phyloP scores from a whole-genome alignment of 1,284 basidiomycete genomes.

The Fomitopsis schrenkii region DNA sequence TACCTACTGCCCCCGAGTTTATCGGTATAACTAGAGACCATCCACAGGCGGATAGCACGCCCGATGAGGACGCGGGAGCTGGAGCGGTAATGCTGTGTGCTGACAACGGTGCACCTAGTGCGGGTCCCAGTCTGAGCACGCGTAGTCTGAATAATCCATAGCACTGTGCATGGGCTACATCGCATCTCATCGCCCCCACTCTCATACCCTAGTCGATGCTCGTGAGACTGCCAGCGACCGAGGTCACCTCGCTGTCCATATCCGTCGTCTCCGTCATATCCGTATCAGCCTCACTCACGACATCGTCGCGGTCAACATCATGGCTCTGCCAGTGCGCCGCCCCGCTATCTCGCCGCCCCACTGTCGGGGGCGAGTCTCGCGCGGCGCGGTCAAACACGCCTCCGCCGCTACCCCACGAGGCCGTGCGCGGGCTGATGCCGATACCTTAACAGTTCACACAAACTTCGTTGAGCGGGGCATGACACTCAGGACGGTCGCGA shows the following conservation, averaged over 20 bases:
- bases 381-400: conserved; percentile 9
- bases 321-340: conserved; percentile 20
- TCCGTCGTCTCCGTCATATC: conserved; percentile 28
- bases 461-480: conserved; percentile 16
- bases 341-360: conserved; percentile 18
- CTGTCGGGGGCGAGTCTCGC: neutral
- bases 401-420: conserved; percentile 23
- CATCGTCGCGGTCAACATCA: conserved; percentile 26
- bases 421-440: conserved; percentile 25
- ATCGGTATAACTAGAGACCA: neutral
- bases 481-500: conserved; percentile 17
- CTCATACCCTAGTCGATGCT: conserved; percentile 45
- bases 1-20: neutral
- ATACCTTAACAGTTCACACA: conserved; percentile 17
- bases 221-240: conserved; percentile 48
- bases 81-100: too few species aligned
- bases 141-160: neutral
- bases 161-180: neutral
- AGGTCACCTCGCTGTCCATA: conserved; percentile 31
- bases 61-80: too few species aligned
- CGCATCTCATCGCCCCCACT: neutral
- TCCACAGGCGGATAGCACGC: neutral
- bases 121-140: neutral
- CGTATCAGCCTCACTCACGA: conserved; percentile 39
- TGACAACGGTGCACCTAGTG: too few species aligned